Evolutionary conservation across 345 rosid species (phyloP), one percentile per base, ranked within the genome.

Genomic region (Populus deltoides): DNA sequence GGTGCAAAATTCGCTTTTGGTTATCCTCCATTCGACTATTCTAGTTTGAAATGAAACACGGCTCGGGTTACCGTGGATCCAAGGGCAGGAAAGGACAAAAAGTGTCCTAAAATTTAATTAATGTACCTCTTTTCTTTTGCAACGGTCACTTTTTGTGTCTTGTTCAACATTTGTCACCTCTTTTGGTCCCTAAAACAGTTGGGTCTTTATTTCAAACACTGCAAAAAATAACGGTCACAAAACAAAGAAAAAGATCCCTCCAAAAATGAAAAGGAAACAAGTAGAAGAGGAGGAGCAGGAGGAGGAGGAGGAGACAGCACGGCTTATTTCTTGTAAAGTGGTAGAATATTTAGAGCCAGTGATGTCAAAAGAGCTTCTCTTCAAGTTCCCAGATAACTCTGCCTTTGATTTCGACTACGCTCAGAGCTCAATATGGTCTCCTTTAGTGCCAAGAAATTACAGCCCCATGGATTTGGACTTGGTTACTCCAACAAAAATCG

Each of bases 351-450:
- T 92, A 82, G 87, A 78, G 70, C 97, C 98, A 39, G 15, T 87
- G 62, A 86, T 92, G 97, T 90, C 93, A 1, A 78, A 72, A 62
- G 94, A 92, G 71, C 94, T 94, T 55, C 97, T 92, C 78, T 86
- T 84, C 82, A 94, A 90, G 81, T 94, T 94, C 86, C 94, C 97
- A 5, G 97, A 94, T 75, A 87, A 82, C 85, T 89, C 97, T 25
- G 87, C 91, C 39, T 86, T 86, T 65, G 97, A 90, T 38, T 92
- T 94, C 75, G 89, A 94, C 33, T 91, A 90, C 82, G 62, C 90
- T 18, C 93, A 91, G 82, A 92, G 97, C 90, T 92, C 98, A 25
- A 83, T 94, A 53, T 94, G 98, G 98, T 94, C 98, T 77, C 97
- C 98, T 62, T 81, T 94, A 39, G 82, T 92, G 61, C 97, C 91